Evolutionary conservation across 352 stramenopile species (phyloP).

Genomic region (Globisporangium paroecandrum): DNA sequence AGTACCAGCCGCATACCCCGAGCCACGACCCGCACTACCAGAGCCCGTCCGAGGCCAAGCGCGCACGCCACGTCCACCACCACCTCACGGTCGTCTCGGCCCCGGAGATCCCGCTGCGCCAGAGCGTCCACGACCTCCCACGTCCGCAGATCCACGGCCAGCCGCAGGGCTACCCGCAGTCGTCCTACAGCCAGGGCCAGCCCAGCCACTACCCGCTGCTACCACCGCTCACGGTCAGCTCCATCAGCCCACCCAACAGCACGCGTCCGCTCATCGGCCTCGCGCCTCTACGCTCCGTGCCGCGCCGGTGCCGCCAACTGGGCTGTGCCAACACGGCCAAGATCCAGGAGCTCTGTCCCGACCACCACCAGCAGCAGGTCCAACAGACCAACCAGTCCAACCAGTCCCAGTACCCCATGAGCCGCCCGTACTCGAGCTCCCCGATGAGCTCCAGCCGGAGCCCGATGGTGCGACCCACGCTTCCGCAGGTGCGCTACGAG

Average conservation of each 20-base stretch:
- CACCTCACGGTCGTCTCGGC: neutral
- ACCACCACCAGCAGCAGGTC: conserved; percentile 45
- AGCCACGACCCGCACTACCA: neutral
- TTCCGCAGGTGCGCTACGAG: conserved; percentile 13
- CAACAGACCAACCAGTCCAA: conserved; percentile 18
- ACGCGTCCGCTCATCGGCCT: conserved; percentile 30
- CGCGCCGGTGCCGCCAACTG: conserved; percentile 44
- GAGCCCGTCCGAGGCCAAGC: conserved; percentile 11
- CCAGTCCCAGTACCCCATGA: conserved; percentile 15
- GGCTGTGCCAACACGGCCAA: conserved; percentile 65
- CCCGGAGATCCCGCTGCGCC: conserved; percentile 15
- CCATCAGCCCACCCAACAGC: conserved; percentile 53
- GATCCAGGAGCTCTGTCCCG: conserved; percentile 61
- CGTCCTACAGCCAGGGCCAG: neutral
- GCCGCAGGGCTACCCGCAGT: neutral
- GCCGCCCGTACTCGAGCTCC: neutral
- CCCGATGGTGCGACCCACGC: conserved; percentile 4
- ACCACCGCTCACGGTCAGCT: conserved; percentile 26
- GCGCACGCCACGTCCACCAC: conserved; percentile 7
- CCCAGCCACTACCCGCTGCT: conserved; percentile 23
- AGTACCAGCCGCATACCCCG: neutral
- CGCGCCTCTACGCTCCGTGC: conserved; percentile 32
- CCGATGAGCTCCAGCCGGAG: neutral
- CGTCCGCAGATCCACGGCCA: conserved; percentile 9
- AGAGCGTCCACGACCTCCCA: conserved; percentile 16